Evolutionary conservation across 2,329 filamentous ascomycete species (phyloP), one percentile per base, ranked within the genome.

Genomic region (Coniosporium tulheliwenetii): DNA sequence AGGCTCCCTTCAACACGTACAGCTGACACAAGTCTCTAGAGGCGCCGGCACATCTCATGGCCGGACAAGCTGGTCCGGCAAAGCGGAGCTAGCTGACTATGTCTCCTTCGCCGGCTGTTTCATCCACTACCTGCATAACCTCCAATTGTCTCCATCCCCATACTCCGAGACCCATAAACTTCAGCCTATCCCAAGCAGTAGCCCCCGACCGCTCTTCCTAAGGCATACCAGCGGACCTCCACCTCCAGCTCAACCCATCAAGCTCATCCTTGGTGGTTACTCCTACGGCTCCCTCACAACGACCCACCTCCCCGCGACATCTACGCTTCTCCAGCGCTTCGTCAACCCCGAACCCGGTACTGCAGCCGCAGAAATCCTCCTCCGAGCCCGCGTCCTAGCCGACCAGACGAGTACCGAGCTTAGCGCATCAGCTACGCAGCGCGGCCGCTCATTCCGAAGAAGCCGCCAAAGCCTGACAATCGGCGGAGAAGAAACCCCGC

Each of bases 271-370:
- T 5, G 80, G 73, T 2, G 87, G 87, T 10, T 95, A 95, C 57
- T 94, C 86, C 0, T 95, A 95, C 57, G 91, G 91, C 36, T 84
- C 85, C 4, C 72, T 94, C 53, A 74, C 96, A 33, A 77, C 85
- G 2, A 77, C 73, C 1, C 76, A 80, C 43, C 69, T 93, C 0
- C 84, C 85, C 0, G 66, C 76, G 0, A 60, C 67, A 0, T 43
- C 57, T 0, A 52, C 51, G 0, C 73, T 93, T 26, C 59, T 85
- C 16, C 57, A 67, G 1, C 60, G 70, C 1, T 85, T 91, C 48
- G 53, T 61, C 7, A 56, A 61, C 0, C 70, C 75, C 0, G 47
- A 60, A 2, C 50, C 56, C n/a, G 75, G 69, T 33, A 77, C 77
- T 0, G 60, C 76, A 4, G 70, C 77, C 0, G 70, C 77, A 10